Evolutionary conservation across 176 grass and related monocot genomes (phyloP), one percentile per base, ranked within the genome.

Genomic region (barley (Hordeum vulgare)): DNA sequence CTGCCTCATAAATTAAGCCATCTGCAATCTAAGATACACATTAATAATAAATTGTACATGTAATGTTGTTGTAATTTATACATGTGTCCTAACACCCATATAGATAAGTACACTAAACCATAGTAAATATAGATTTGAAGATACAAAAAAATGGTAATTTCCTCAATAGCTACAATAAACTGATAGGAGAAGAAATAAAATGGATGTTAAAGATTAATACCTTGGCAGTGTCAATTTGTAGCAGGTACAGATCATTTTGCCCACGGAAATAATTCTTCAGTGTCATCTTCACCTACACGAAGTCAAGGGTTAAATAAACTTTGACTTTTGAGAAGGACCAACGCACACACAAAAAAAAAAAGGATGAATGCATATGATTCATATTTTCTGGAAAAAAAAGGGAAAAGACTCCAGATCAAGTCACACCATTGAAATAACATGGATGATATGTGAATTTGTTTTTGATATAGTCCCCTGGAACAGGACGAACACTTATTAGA

Each of bases 201-300:
- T 61, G 61, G 36, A 61, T 31, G 29, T 86, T 75, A 47, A 75
- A 53, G 1, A 2, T 53, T 34, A 82, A 36, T 75, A 97, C 90
- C 94, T 94, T 97, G 49, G 83, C 11, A 71, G 81, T 47, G 61
- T 92, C 81, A 39, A 92, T 58, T 61, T 92, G 80, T 36, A 97
- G 81, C 66, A 97, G 80, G 80, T 87, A 94, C 69, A 97, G 92
- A 67, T 90, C 88, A 36, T 81, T 71, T 77, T 82, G 83, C 26
- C 81, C 83, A 8, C 61, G 7, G 42, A 90, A 97, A 45, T 89
- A 94, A 68, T 94, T 97, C 1, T 44, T 88, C 74, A 94, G 66
- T 26, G 85, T 77, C 86, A 84, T 94, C 90, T 81, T 97, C n/a
- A 94, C 92, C 92, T 97, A 81, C 58, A 86, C 11, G 29, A 89